A percentile compares a stretch with the other conserved stretches of the same genome.
Evolutionary conservation across 345 rosid genomes (phyloP).

Genomic region (Physaria fendleri): DNA sequence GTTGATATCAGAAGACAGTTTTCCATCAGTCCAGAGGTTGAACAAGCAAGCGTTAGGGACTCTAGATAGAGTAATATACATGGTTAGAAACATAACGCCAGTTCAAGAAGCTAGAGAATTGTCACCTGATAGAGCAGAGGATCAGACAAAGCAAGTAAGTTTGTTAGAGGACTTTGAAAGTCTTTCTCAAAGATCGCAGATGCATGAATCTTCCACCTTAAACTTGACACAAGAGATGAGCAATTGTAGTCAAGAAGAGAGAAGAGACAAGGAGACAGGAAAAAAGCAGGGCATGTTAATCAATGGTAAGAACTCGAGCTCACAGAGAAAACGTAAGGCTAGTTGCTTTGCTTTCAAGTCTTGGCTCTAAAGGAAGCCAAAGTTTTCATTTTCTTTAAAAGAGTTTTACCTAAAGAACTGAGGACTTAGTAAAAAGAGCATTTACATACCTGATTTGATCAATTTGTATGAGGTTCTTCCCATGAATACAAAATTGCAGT

Average conservation of each 20-base stretch:
- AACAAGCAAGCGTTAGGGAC: slow-evolving; percentile 71
- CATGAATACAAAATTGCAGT: background rate
- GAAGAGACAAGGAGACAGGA: background rate
- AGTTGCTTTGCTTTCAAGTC: slow-evolving; percentile 26
- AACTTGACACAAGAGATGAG: background rate
- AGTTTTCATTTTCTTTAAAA: background rate
- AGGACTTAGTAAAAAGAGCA: slow-evolving; percentile 11
- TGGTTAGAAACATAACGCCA: slow-evolving; percentile 40
- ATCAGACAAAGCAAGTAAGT: slow-evolving; percentile 11
- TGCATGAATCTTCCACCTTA: background rate
- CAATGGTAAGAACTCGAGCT: slow-evolving; percentile 1
- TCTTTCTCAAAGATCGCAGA: slow-evolving; percentile 13
- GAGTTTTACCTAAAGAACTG: background rate
- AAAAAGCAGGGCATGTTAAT: background rate
- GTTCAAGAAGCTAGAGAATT: slow-evolving; percentile 29
- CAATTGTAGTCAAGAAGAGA: background rate
- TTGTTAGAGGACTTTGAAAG: background rate
- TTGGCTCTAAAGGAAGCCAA: slow-evolving; percentile 13
- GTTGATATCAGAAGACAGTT: slow-evolving; percentile 25
- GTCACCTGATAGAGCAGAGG: slow-evolving; percentile 4
- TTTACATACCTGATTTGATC: background rate
- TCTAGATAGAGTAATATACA: slow-evolving; percentile 57
- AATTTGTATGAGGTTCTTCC: background rate
- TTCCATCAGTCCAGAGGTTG: slow-evolving; percentile 54
- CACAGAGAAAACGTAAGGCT: slow-evolving; percentile 6